Percentiles rank a stretch among this genome's conserved stretches.
These are phyloP conservation scores for Scalesia atractyloides DNA, from an alignment of 129 eudicot species.

Conservation along the genomic window DNA sequence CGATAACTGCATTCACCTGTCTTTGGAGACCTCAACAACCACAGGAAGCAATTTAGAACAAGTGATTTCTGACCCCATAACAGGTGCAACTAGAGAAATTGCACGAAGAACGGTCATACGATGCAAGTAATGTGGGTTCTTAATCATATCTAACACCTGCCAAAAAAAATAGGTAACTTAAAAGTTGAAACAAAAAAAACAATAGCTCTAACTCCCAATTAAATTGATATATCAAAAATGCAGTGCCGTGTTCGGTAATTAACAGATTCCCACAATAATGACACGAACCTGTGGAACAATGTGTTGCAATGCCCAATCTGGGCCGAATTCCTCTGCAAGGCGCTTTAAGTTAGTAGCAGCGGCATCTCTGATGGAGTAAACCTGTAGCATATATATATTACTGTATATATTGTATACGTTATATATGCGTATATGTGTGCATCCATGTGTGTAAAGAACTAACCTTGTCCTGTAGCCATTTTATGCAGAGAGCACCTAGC, in stretches of 20 bases:
- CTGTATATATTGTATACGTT: neutral
- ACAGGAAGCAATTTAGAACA: conserved; percentile 87
- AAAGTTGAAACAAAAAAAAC: neutral
- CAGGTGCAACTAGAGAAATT: conserved; percentile 84
- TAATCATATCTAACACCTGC: conserved; percentile 81
- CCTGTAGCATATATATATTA: conserved; percentile 46
- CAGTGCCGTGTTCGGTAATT: neutral
- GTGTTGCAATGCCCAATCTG: conserved; percentile 98
- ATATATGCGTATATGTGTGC: no score
- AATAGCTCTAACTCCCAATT: neutral
- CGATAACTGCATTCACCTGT: conserved; percentile 52
- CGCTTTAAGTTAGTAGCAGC: conserved; percentile 94
- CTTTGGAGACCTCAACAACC: conserved; percentile 62
- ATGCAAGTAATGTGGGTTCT: conserved; percentile 35
- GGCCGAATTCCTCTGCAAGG: conserved; percentile 93
- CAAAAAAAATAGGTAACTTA: conserved; percentile 15
- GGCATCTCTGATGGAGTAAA: conserved; percentile 91
- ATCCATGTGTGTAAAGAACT: neutral
- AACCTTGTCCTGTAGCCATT: conserved; percentile 97
- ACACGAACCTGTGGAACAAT: conserved; percentile 81
- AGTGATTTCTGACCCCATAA: conserved; percentile 34
- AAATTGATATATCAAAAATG: neutral
- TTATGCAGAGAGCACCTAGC: conserved; percentile 93
- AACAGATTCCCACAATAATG: neutral
- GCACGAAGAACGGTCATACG: conserved; percentile 86